phyloP scores from a whole-genome alignment of 148 eudicot genomes.

The Cornus suecica region DNA sequence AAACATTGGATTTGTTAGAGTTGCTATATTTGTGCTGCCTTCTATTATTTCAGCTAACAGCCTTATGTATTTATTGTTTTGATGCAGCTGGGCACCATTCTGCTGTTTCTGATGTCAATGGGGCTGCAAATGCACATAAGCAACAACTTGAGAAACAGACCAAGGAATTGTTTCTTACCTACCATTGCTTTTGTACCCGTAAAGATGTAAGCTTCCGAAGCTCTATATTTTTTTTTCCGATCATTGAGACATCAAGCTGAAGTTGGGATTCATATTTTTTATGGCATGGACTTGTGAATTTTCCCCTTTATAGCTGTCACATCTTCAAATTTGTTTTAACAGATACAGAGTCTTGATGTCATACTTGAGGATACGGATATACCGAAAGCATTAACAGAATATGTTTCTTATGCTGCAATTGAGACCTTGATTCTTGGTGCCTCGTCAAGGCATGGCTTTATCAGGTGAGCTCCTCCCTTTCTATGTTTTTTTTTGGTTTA shows the following conservation, averaged over 20 bases:
- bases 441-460: constrained; percentile 60
- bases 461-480: constrained; percentile 44
- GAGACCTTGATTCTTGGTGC: constrained; percentile 82
- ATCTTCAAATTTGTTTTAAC: constrained; percentile 11
- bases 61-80: background rate
- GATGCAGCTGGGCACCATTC: constrained; percentile 31
- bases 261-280: background rate
- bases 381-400: constrained; percentile 64
- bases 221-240: background rate
- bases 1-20: background rate
- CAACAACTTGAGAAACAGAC: constrained; percentile 57
- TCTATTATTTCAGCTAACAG: background rate
- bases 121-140: constrained; percentile 31
- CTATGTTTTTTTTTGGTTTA: background rate
- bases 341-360: constrained; percentile 75
- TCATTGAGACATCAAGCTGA: background rate
- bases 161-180: constrained; percentile 62
- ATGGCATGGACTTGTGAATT: background rate
- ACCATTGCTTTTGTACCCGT: constrained; percentile 80
- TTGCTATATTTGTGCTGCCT: background rate
- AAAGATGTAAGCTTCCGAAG: constrained; percentile 55
- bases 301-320: background rate
- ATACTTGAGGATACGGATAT: constrained; percentile 66
- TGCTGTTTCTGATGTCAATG: constrained; percentile 28
- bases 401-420: constrained; percentile 62